Evolutionary conservation across 1,284 basidiomycete species (phyloP), one percentile per base, ranked within the genome.

Genomic region (Moesziomyces globuligerus): DNA sequence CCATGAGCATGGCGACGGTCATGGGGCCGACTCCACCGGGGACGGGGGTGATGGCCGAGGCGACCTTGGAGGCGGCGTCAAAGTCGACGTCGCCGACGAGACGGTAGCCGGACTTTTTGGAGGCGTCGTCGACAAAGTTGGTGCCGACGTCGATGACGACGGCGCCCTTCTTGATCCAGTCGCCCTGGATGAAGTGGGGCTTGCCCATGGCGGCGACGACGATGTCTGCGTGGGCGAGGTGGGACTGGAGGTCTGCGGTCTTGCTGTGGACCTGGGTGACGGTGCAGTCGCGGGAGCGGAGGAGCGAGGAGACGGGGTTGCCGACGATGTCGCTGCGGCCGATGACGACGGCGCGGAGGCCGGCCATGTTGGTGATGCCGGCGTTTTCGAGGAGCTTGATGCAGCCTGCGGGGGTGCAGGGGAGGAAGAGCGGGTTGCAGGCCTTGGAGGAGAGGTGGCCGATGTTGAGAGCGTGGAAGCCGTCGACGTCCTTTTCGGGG

Each of bases 401-500:
- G 54, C 95, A 90, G 29, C 93, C 96, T 23, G 93, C 90, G 1
- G 96, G 96, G 9, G 96, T 99, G 86, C 96, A 98, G 21, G 96
- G 95, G 9, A 89, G 86, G 84, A 98, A 98, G 60, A 95, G 87
- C 25, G 96, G 96, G 25, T 89, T 89, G 26, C 91, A 90, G 43
- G 94, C 91, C 75, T 94, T 90, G 59, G 93, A 96, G 43, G 91
- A 90, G 46, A 99, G 88, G 75, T 94, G 91, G 25, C 96, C 96
- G 75, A 98, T 98, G 85, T 98, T 99, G 84, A 97, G 95, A 7
- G 95, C 93, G 85, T 98, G 94, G 87, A 99, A 99, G 89, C 95
- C 96, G 84, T 99, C 96, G 59, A 98, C 91, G 79, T 99, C 96
- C 85, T 99, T 99, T 81, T 90, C 87, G 15, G 94, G 93, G 68